Conservation (phyloP, 1,284 basidiomycete species). For the Microbotryum saponariae region DNA sequence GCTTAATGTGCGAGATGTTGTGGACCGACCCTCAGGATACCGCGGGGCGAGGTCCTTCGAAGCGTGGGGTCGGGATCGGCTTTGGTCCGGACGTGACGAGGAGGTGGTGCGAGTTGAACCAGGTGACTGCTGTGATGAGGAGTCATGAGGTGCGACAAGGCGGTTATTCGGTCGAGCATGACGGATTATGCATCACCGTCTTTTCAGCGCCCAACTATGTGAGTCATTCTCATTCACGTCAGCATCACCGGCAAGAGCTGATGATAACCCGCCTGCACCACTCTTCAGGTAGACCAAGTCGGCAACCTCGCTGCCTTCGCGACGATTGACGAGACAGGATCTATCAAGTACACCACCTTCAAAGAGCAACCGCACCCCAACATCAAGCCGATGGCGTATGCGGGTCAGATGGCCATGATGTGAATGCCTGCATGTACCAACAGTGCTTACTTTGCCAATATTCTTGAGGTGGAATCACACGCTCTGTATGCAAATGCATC, state of each 20-base stretch:
- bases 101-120: conserved; percentile 34
- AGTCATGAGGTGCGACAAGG: conserved; percentile 93
- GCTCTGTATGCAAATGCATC: too few relatives aligned
- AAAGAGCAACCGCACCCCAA: conserved; percentile 29
- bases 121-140: conserved; percentile 64
- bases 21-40: conserved; percentile 94
- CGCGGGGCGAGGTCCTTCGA: conserved; percentile 89
- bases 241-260: background rate
- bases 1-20: conserved; percentile 67
- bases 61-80: conserved; percentile 89
- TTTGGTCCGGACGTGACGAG: conserved; percentile 73
- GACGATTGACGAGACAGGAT: conserved; percentile 35
- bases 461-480: too few relatives aligned
- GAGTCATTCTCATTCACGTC: background rate
- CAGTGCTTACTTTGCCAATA: too few relatives aligned
- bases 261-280: background rate
- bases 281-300: conserved; percentile 36
- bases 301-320: conserved; percentile 38
- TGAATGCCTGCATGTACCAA: too few relatives aligned
- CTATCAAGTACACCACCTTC: conserved; percentile 35
- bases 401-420: conserved; percentile 14
- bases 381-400: conserved; percentile 37
- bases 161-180: conserved; percentile 79
- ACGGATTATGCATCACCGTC: conserved; percentile 80
- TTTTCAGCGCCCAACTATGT: conserved; percentile 38